Evolutionary conservation across 345 rosid species (phyloP).

Genomic region (Chamaenerion angustifolium): DNA sequence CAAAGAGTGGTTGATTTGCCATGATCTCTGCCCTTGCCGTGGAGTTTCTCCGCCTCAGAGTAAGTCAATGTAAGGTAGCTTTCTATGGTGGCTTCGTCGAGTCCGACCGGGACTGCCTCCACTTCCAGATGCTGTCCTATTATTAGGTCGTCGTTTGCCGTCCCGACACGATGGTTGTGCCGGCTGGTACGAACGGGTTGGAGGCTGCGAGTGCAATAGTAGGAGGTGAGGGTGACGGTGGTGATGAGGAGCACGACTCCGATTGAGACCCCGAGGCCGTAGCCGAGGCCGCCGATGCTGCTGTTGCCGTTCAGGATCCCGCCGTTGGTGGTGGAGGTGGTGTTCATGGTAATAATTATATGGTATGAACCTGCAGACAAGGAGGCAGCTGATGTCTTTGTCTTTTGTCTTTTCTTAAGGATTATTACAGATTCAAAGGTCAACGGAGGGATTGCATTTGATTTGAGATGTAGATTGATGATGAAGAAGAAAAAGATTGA

Average conservation of each 20-base stretch:
- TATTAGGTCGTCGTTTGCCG: not conserved
- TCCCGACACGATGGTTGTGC: conserved; percentile 1
- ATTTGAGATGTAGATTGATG: no score
- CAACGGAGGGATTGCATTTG: conserved; percentile 15
- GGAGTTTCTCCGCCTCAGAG: conserved; percentile 36
- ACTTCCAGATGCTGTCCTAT: conserved; percentile 1
- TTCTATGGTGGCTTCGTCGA: conserved; percentile 56
- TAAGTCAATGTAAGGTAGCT: conserved; percentile 64
- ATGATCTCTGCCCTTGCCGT: conserved; percentile 12
- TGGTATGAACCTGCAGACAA: no score
- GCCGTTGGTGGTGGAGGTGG: conserved; percentile 10
- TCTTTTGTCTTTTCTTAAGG: not conserved
- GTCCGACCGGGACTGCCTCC: conserved; percentile 31
- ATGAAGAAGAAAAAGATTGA: no score
- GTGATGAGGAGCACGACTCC: conserved; percentile 31
- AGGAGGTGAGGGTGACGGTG: conserved; percentile 25
- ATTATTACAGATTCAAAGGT: conserved; percentile 15
- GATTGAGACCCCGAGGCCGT: conserved; percentile 30
- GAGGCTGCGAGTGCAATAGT: conserved; percentile 23
- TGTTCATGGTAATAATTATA: no score
- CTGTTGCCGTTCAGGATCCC: conserved; percentile 10
- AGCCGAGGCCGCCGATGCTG: conserved; percentile 25
- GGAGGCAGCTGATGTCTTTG: not conserved
- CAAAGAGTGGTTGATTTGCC: conserved; percentile 29
- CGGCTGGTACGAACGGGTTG: not conserved